Evolutionary conservation across 148 eudicot species (phyloP), one percentile per base, ranked within the genome.

Genomic region (Suaeda aralocaspica): DNA sequence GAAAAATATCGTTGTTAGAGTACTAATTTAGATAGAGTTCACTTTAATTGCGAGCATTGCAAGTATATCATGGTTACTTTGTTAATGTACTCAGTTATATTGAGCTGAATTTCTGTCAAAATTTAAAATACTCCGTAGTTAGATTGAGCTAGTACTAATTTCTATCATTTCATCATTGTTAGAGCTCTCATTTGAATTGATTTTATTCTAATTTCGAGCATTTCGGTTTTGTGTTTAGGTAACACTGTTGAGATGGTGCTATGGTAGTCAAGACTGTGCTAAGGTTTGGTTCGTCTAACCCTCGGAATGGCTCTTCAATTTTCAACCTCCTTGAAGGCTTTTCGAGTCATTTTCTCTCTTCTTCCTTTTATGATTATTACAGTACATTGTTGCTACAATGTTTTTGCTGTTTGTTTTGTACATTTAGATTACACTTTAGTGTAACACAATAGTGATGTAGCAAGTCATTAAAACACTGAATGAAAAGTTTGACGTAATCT

Each of bases 401-500:
- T 25, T 63, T 55, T 39, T 42, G 19, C 0, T 24, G 26, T 42
- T 39, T 39, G n/a, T 24, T 63, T 1, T 63, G 67, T 63, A 63
- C 16, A 33, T 22, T 42, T 42, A 63, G 49, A 39, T 41, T 41
- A 12, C 33, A 59, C 22, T 31, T 31, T 18, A 15, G 19, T 25
- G 15, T 8, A 53, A 25, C 33, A 56, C 21, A 34, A 21, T 11
- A 61, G 48, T 21, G 28, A 39, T 42, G 67, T 63, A n/a, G n/a
- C n/a, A 41, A 63, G 50, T 63, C 50, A 7, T 4, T 42, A 22
- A 63, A 24, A n/a, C 41, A 0, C 34, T 44, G 1, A 33, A 3
- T 60, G 64, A n/a, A n/a, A 60, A 60, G 45, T 60, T 60, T 60
- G 45, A 59, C 21, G n/a, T 19, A 59, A 59, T 6, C 36, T 59